A percentile compares a stretch with the other conserved stretches of the same genome.
Conservation (phyloP, 768 basidiomycete species). For the Aureoboletus auriporus region DNA sequence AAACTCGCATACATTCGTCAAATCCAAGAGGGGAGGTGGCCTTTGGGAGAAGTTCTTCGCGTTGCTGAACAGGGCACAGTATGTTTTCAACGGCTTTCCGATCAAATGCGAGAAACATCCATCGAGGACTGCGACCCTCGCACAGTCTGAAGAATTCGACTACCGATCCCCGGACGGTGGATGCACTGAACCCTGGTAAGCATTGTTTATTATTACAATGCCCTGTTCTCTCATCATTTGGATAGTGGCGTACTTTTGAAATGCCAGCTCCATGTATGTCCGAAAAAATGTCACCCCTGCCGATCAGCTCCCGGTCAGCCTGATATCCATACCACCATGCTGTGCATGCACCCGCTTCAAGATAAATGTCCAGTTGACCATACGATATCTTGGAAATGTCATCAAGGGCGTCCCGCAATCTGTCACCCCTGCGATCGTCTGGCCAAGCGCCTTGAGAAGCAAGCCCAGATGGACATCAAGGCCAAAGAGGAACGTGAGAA, state of each 20-base stretch:
- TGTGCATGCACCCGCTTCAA: slow-evolving; percentile 37
- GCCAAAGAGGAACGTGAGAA: slow-evolving; percentile 43
- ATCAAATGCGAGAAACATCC: slow-evolving; percentile 56
- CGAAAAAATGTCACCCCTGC: slow-evolving; percentile 58
- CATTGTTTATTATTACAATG: not conserved
- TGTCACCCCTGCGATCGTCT: slow-evolving; percentile 48
- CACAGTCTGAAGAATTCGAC: slow-evolving; percentile 47
- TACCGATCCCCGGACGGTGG: slow-evolving; percentile 58
- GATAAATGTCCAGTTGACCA: slow-evolving; percentile 45
- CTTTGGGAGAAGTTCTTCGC: slow-evolving; percentile 51
- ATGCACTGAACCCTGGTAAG: slow-evolving; percentile 57
- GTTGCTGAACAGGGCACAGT: slow-evolving; percentile 35
- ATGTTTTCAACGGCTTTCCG: slow-evolving; percentile 62
- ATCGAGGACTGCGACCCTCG: slow-evolving; percentile 34
- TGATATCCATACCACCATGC: slow-evolving; percentile 29
- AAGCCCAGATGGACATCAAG: slow-evolving; percentile 36
- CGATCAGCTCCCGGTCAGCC: slow-evolving; percentile 43
- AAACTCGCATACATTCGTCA: slow-evolving; percentile 56
- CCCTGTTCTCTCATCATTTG: not conserved
- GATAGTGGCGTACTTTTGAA: slow-evolving; percentile 12
- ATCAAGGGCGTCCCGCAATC: slow-evolving; percentile 31
- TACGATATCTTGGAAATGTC: slow-evolving; percentile 41
- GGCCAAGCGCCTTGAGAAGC: slow-evolving; percentile 37
- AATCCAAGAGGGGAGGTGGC: slow-evolving; percentile 47
- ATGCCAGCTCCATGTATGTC: slow-evolving; percentile 43